Evolutionary conservation across 352 stramenopile species (phyloP).

Genomic region (Pythium aquatile): DNA sequence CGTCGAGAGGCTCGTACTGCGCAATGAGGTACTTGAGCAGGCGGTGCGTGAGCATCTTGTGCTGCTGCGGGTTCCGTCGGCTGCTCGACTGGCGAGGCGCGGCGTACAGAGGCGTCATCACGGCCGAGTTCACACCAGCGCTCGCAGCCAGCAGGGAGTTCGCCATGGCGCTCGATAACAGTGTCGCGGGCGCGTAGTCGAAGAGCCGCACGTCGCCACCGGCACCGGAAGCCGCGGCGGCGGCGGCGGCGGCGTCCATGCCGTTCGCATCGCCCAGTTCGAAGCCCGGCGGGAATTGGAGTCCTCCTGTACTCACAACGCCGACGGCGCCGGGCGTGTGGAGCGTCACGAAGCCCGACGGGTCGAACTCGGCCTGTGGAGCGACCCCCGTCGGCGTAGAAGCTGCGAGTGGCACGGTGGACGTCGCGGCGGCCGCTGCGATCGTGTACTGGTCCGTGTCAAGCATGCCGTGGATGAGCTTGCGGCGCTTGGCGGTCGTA

Average conservation of each 20-base stretch:
- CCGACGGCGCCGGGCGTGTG: slow-evolving; percentile 24
- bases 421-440: background rate
- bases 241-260: slow-evolving; percentile 39
- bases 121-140: background rate
- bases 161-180: slow-evolving; percentile 30
- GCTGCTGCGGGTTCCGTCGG: slow-evolving; percentile 26
- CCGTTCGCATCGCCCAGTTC: slow-evolving; percentile 40
- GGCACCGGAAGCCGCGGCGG: slow-evolving; percentile 23
- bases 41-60: slow-evolving; percentile 69
- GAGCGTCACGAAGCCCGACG: slow-evolving; percentile 58
- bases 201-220: slow-evolving; percentile 49
- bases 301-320: slow-evolving; percentile 18
- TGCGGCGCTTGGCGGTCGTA: slow-evolving; percentile 39
- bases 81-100: slow-evolving; percentile 13
- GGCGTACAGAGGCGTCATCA: slow-evolving; percentile 10
- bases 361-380: slow-evolving; percentile 49
- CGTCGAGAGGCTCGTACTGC: slow-evolving; percentile 72
- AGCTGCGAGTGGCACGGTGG: background rate
- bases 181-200: slow-evolving; percentile 39
- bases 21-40: slow-evolving; percentile 76
- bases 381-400: background rate
- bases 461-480: slow-evolving; percentile 40
- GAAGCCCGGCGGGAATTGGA: slow-evolving; percentile 60
- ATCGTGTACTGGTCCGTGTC: slow-evolving; percentile 26
- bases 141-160: slow-evolving; percentile 18